Evolutionary conservation across 2,329 filamentous ascomycete genomes (phyloP).

Genomic region (Verticillium dahliae): DNA sequence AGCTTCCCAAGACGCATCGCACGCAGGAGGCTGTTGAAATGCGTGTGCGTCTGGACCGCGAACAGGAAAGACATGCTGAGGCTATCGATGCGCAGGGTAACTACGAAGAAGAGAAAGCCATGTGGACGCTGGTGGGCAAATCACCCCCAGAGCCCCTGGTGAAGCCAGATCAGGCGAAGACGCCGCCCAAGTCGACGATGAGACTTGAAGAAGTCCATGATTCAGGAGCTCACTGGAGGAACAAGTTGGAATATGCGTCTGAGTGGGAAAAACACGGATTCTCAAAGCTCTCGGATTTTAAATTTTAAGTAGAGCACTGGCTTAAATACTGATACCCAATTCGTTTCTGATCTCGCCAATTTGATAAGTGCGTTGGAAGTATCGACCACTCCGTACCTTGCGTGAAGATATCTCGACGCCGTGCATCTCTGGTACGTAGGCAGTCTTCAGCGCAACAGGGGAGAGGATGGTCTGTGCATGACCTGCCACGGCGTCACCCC

Average conservation of each 20-base stretch:
- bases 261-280: slow-evolving; percentile 31
- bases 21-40: slow-evolving; percentile 27
- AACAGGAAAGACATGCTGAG: slow-evolving; percentile 38
- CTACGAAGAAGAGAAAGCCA: slow-evolving; percentile 31
- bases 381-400: no score
- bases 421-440: background rate
- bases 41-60: slow-evolving; percentile 32
- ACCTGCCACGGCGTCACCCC: background rate
- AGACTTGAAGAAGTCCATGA: slow-evolving; percentile 29
- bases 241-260: slow-evolving; percentile 24
- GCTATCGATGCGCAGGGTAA: slow-evolving; percentile 31
- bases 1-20: slow-evolving; percentile 28
- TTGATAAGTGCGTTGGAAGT: no score
- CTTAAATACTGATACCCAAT: background rate
- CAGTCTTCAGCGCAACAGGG: background rate
- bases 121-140: slow-evolving; percentile 39
- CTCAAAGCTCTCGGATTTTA: background rate
- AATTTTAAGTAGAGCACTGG: background rate
- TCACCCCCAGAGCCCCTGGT: slow-evolving; percentile 26
- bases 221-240: slow-evolving; percentile 31
- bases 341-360: background rate
- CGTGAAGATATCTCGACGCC: no score
- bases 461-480: background rate
- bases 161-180: slow-evolving; percentile 21
- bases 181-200: slow-evolving; percentile 18